Percentiles rank a stretch among this genome's conserved stretches.
Conservation (phyloP, 2,329 filamentous ascomycete species). For the Ilyonectria robusta region DNA sequence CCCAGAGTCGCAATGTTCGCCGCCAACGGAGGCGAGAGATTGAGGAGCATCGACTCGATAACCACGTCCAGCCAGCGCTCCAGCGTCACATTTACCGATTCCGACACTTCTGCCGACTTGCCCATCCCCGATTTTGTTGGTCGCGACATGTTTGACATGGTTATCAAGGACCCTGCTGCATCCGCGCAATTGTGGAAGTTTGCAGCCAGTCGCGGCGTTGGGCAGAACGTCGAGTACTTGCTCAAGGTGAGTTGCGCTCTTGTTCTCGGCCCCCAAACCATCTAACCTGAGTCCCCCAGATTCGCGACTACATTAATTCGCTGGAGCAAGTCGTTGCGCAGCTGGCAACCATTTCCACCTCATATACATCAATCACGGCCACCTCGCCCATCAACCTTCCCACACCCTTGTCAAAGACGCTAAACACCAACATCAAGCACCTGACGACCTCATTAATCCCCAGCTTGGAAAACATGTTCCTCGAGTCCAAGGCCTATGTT, state of each 20-base stretch:
- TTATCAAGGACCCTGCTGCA: constrained; percentile 63
- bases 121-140: constrained; percentile 64
- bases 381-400: constrained; percentile 60
- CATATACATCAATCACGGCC: constrained; percentile 60
- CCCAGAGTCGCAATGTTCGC: constrained; percentile 43
- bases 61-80: constrained; percentile 47
- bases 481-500: constrained; percentile 59
- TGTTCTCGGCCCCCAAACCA: not conserved
- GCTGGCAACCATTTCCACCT: constrained; percentile 56
- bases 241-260: constrained; percentile 57
- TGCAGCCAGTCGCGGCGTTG: constrained; percentile 61
- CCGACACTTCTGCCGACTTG: constrained; percentile 44
- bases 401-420: constrained; percentile 54
- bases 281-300: constrained; percentile 35
- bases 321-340: constrained; percentile 60
- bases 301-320: constrained; percentile 62
- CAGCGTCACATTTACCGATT: constrained; percentile 46
- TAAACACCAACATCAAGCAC: constrained; percentile 63
- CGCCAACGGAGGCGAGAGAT: constrained; percentile 37
- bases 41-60: constrained; percentile 48
- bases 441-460: constrained; percentile 61
- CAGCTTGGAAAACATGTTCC: constrained; percentile 60
- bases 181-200: constrained; percentile 64
- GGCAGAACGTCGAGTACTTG: constrained; percentile 66
- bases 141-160: constrained; percentile 64